Evolutionary conservation across 2,329 filamentous ascomycete genomes (phyloP), one percentile per base, ranked within the genome.

Genomic region (Alternaria solani): DNA sequence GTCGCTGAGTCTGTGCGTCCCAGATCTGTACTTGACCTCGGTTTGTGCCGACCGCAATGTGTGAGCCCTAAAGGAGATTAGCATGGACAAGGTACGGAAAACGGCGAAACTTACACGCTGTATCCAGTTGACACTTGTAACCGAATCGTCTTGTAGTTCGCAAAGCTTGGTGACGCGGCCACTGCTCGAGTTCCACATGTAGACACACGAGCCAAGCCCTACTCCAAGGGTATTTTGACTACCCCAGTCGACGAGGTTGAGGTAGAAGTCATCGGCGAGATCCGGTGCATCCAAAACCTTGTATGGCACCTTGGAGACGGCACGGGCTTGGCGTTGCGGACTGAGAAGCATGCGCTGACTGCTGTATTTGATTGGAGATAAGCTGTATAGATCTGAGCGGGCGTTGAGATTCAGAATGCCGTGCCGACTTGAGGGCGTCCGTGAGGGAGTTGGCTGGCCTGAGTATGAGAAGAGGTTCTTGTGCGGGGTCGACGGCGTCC

Each of bases 111-210:
- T 75, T 79, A 86, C 84, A 62, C 95, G 89, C 80, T 99, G 95
- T 70, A 99, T 99, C 95, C 95, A 99, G 57, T 91, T 96, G 11
- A 99, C 95, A 70, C 94, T 97, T 3, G 95, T 99, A 1, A 99
- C 94, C 0, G 90, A 94, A 75, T 99, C 95, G 71, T 97, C 94
- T 66, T 92, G 89, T 12, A 98, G 83, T 46, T 96, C 94, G 79
- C 95, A 98, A 9, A 99, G 86, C 79, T 96, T 97, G 62, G 93
- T 96, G 2, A 99, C 95, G 65, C 91, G 88, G 64, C 94, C 95
- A 7, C 91, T 91, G 68, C 93, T 89, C 5, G 94, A 95, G 76
- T 97, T 97, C 95, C 95, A 99, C 88, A 98, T 95, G 75, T 98
- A 99, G 6, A 99, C 95, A 68, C 92, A 96, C 18, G 91, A 92